Base-by-base conservation (phyloP, 495 filamentous ascomycete genomes). In the Aspergillus taichungensis region DNA sequence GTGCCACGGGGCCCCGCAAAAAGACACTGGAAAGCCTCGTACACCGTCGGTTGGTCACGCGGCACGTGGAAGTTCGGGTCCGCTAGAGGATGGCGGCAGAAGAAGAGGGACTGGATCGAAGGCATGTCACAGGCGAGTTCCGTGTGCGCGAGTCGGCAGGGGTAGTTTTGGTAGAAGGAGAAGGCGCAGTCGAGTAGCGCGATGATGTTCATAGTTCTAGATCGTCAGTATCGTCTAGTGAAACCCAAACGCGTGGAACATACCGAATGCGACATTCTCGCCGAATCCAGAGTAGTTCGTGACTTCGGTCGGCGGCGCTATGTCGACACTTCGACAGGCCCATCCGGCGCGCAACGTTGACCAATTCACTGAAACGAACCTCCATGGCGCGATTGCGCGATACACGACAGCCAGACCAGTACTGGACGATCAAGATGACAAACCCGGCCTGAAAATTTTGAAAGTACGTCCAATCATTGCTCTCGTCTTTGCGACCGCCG, bases 371-470 rank as follows among this genome's bases (percentile, higher is more conserved):
- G 34, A 74, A 75, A 3, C 68, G 61, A 18, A 53, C 65, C 37
- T 74, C 71, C 64, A 71, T 68, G 0, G 62, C 67, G 3, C 72
- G 63, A 40, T 66, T 68, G 31, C 63, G 61, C 13, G 68, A 62
- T 0, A 54, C 46, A 1, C 50, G 62, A 41, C 55, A 62, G 8
- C 72, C 72, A 8, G 71, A 60, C 71, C 71, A 75, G 42, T 72
- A 74, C 42, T 75, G 72, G 10, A 57, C 56, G 7, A 68, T 46
- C 0, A 62, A 46, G 40, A 72, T 67, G 14, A 75, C 43, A 34
- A 70, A 64, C 0, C 66, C 71, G 1, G 68, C 72, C 35, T 69
- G 69, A 29, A 73, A 58, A 31, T 66, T 64, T 42, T 69, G 64
- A 42, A 75, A 71, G 6, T 61, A 59, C 8, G 46, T 31, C 69